Conservation (phyloP, 2,329 filamentous ascomycete species). For the Parascedosporium putredinis region DNA sequence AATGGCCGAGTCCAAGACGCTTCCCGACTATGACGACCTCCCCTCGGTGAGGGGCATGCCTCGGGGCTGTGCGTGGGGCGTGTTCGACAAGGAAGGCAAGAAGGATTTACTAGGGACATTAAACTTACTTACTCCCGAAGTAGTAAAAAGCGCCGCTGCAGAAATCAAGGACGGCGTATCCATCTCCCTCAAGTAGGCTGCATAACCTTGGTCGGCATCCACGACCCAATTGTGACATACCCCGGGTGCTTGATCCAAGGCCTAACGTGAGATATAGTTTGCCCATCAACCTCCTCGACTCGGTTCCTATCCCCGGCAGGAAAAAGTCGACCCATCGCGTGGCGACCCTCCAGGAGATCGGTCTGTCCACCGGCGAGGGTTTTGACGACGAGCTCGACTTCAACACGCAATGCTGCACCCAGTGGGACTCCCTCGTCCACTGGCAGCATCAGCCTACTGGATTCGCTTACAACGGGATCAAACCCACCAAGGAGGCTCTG, state of each 20-base stretch:
- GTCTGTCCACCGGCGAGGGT: not conserved
- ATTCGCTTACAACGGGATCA: constrained; percentile 3
- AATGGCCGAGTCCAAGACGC: too few relatives aligned
- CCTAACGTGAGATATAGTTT: too few relatives aligned
- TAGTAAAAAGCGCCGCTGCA: not conserved
- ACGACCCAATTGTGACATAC: too few relatives aligned
- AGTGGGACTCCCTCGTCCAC: constrained; percentile 22
- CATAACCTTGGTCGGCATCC: too few relatives aligned
- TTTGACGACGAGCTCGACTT: not conserved
- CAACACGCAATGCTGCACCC: constrained; percentile 5
- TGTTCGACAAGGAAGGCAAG: constrained; percentile 5
- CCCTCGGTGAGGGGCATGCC: constrained; percentile 3
- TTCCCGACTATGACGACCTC: constrained; percentile 5
- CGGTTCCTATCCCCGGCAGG: constrained; percentile 11
- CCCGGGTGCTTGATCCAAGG: too few relatives aligned
- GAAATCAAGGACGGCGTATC: constrained; percentile 28
- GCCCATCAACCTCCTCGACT: not conserved
- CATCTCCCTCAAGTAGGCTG: constrained; percentile 34
- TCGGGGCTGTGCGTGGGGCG: not conserved
- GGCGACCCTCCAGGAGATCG: not conserved
- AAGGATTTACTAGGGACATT: constrained; percentile 3
- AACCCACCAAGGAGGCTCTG: constrained; percentile 20
- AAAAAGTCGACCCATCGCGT: not conserved
- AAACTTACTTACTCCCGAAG: constrained; percentile 2
- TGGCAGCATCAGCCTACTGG: constrained; percentile 16